A percentile compares a stretch with the other conserved stretches of the same genome.
These are phyloP conservation scores for Tausonia pullulans DNA, from an alignment of 1,284 basidiomycete species.

Conservation along the genomic window DNA sequence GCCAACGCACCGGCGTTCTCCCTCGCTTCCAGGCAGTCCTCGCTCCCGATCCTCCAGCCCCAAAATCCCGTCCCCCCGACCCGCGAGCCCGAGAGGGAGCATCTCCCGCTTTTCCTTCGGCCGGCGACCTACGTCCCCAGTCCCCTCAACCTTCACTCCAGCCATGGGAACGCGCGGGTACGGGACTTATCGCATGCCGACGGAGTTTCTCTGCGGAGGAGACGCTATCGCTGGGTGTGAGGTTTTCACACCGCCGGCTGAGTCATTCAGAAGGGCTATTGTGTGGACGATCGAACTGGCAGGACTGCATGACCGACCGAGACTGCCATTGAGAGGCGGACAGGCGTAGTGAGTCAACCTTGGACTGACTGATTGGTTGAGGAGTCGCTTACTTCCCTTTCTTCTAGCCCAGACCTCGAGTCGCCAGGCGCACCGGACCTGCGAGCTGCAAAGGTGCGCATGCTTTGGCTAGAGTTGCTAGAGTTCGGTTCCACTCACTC, in stretches of 20 bases:
- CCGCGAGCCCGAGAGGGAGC: no score
- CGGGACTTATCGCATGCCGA: constrained; percentile 25
- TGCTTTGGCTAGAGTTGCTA: constrained; percentile 2
- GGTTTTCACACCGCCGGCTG: constrained; percentile 28
- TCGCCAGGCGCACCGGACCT: constrained; percentile 31
- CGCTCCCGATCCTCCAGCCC: constrained; percentile 10
- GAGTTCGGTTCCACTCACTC: neutral
- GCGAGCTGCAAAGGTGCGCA: constrained; percentile 9
- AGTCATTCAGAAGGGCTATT: constrained; percentile 31
- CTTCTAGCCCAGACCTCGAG: constrained; percentile 28
- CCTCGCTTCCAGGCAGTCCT: neutral
- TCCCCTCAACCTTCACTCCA: no score
- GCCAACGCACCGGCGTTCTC: no score
- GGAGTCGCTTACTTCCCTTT: constrained; percentile 13
- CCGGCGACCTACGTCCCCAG: no score
- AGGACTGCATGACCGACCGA: constrained; percentile 23
- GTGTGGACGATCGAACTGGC: constrained; percentile 25
- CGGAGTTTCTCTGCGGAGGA: constrained; percentile 30
- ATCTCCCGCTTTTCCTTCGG: no score
- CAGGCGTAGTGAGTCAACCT: constrained; percentile 20
- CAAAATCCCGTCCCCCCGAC: no score
- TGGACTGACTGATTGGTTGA: no score
- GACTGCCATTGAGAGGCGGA: constrained; percentile 32
- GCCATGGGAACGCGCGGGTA: constrained; percentile 2
- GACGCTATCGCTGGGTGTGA: constrained; percentile 28